A percentile compares a stretch with the other conserved stretches of the same genome.
Evolutionary conservation across 2,329 filamentous ascomycete species (phyloP).

Genomic region (Neonectria ditissima): DNA sequence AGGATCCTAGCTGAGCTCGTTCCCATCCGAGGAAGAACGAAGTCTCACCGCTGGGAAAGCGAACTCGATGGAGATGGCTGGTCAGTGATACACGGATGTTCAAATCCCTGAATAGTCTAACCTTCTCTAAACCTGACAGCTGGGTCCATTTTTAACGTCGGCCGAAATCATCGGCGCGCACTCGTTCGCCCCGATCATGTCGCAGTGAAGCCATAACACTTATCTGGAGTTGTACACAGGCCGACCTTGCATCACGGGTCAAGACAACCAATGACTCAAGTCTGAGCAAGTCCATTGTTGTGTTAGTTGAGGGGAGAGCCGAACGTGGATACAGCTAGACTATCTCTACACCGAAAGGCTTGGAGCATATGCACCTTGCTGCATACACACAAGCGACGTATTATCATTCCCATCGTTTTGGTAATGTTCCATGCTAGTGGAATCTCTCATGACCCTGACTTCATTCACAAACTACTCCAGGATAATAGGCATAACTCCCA

Average conservation of each 20-base stretch:
- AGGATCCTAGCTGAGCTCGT: constrained; percentile 28
- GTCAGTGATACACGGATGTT: constrained; percentile 19
- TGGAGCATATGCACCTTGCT: not conserved
- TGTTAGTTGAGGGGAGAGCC: not conserved
- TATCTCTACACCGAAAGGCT: not conserved
- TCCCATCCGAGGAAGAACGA: constrained; percentile 24
- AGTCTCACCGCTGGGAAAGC: constrained; percentile 32
- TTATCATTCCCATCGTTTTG: not conserved
- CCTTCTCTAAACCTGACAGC: constrained; percentile 10
- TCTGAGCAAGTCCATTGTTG: not conserved
- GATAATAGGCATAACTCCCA: constrained; percentile 6
- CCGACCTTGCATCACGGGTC: constrained; percentile 1
- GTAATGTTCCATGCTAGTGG: not conserved
- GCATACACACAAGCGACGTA: not conserved
- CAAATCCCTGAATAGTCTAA: constrained; percentile 27
- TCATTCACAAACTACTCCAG: constrained; percentile 9
- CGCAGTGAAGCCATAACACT: not conserved
- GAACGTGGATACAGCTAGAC: not conserved
- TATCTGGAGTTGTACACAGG: not conserved
- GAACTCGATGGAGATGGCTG: constrained; percentile 19
- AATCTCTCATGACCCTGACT: not conserved
- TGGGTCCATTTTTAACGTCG: not conserved
- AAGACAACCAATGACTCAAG: constrained; percentile 8
- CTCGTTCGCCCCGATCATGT: constrained; percentile 10
- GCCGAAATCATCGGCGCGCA: constrained; percentile 7